Base-by-base conservation (phyloP, 208 protist species). In the Leishmania braziliensis region DNA sequence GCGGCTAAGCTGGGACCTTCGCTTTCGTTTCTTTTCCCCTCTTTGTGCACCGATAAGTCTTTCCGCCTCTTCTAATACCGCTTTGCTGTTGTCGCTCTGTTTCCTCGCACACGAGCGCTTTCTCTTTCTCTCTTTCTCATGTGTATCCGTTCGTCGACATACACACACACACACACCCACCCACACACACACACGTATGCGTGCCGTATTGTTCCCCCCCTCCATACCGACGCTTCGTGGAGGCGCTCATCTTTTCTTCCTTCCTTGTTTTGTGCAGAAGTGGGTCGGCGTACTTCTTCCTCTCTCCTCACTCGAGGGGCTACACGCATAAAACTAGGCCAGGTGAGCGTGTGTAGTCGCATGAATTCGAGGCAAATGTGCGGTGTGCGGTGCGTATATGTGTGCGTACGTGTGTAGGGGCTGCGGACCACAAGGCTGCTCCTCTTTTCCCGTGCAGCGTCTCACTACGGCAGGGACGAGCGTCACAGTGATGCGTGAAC, bases 11-110 rank as follows among this genome's bases (percentile, higher is more conserved):
- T 39, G 62, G 16, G 5, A n/a, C n/a, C 43, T 65, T 62, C 48
- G 23, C 66, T 66, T 56, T 72, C 20, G 70, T 69, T 46, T 65
- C 68, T 77, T 82, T 36, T 72, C 0, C 20, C 12, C 29, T 66
- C 9, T 16, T 39, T 29, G 58, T 63, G 58, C 58, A 39, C 29
- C 3, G 62, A 66, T 33, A 20, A 20, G 26, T 39, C 62, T 14
- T 20, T 26, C 3, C 36, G 29, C 12, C 5, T 29, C 18, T 33
- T 66, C 29, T 29, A 29, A 29, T 29, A 16, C 36, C 36, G 2
- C 62, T 10, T 29, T 16, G 58, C 8, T 33, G 58, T 4, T 63
- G 58, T 20, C 29, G n/a, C 1, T 66, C 9, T 66, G 14, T 12
- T 8, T 10, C 3, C 14, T 29, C 23, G 63, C 12, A 56, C 14